A percentile compares a stretch with the other conserved stretches of the same genome.
These are phyloP conservation scores for Diplocarpon rosae DNA, from an alignment of 2,329 filamentous ascomycete genomes.

Conservation along the genomic window DNA sequence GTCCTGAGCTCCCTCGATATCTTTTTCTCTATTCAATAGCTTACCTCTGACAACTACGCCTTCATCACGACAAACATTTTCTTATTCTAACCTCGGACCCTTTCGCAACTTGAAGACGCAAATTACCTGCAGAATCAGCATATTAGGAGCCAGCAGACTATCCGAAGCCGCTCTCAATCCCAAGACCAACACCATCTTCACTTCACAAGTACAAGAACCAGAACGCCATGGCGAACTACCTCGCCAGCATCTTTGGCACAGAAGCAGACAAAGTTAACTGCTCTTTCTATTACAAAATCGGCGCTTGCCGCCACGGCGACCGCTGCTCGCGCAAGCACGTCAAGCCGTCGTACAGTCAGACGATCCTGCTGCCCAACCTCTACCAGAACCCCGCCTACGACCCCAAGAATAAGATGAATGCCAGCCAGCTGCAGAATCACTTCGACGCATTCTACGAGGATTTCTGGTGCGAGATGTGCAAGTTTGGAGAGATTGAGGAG, in stretches of 20 bases:
- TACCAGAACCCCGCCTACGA: slow-evolving; percentile 99
- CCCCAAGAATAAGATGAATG: slow-evolving; percentile 92
- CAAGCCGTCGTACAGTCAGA: slow-evolving; percentile 96
- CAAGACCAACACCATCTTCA: not conserved
- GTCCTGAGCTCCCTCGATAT: too few species aligned
- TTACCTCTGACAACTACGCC: too few species aligned
- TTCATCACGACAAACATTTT: too few species aligned
- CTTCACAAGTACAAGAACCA: not conserved
- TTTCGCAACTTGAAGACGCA: too few species aligned
- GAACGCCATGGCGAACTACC: slow-evolving; percentile 78
- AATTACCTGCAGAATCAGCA: too few species aligned
- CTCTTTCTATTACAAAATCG: slow-evolving; percentile 99
- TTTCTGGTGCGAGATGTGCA: slow-evolving; percentile 99
- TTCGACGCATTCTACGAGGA: slow-evolving; percentile 99
- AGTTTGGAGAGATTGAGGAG: slow-evolving; percentile 95
- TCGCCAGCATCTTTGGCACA: slow-evolving; percentile 98
- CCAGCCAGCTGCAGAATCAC: slow-evolving; percentile 93
- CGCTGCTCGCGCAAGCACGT: slow-evolving; percentile 97
- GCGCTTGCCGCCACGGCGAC: slow-evolving; percentile 95
- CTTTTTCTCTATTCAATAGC: too few species aligned
- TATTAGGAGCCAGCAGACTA: too few species aligned
- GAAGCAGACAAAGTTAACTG: slow-evolving; percentile 99
- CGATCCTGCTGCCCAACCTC: slow-evolving; percentile 93
- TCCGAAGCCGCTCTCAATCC: not conserved
- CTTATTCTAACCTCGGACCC: too few species aligned